phyloP scores from a whole-genome alignment of 2,329 filamentous ascomycete species.

The Sporothrix dimorphospora region DNA sequence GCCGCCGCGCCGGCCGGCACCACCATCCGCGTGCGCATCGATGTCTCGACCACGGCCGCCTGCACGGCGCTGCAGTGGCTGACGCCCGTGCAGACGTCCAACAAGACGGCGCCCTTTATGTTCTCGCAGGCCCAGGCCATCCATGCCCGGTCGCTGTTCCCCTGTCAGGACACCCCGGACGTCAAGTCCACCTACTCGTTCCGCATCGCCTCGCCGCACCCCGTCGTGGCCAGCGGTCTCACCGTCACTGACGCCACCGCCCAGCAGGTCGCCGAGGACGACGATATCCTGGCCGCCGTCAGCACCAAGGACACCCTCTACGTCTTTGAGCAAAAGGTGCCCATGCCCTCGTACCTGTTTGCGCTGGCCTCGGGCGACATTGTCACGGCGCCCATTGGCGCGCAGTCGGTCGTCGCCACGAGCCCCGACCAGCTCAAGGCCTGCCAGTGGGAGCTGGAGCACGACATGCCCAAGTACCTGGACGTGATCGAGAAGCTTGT shows the following conservation, averaged over 20 bases:
- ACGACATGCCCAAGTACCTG: constrained; percentile 90
- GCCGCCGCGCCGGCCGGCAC: constrained; percentile 52
- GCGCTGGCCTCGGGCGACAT: constrained; percentile 89
- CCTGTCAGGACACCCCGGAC: constrained; percentile 96
- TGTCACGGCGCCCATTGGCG: constrained; percentile 81
- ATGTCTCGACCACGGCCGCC: constrained; percentile 78
- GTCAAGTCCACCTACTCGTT: constrained; percentile 96
- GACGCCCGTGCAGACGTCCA: constrained; percentile 88
- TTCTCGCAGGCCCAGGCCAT: constrained; percentile 98
- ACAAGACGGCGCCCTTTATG: constrained; percentile 96
- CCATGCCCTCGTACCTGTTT: constrained; percentile 93
- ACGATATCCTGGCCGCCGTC: constrained; percentile 51
- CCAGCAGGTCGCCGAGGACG: constrained; percentile 39
- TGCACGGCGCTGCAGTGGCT: constrained; percentile 97
- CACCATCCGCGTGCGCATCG: constrained; percentile 62
- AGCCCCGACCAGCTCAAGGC: constrained; percentile 83
- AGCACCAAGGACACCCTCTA: constrained; percentile 63
- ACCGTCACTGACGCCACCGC: constrained; percentile 41
- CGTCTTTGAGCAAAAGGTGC: constrained; percentile 85
- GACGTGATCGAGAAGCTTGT: constrained; percentile 79
- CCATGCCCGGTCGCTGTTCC: constrained; percentile 89
- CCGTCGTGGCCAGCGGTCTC: constrained; percentile 90
- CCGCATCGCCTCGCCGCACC: constrained; percentile 80
- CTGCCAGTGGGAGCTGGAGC: constrained; percentile 88
- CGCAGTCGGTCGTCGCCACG: constrained; percentile 80